Percentiles rank a stretch among this genome's conserved stretches.
Conservation (phyloP, 1,284 basidiomycete species). For the Ganoderma leucocontextum region DNA sequence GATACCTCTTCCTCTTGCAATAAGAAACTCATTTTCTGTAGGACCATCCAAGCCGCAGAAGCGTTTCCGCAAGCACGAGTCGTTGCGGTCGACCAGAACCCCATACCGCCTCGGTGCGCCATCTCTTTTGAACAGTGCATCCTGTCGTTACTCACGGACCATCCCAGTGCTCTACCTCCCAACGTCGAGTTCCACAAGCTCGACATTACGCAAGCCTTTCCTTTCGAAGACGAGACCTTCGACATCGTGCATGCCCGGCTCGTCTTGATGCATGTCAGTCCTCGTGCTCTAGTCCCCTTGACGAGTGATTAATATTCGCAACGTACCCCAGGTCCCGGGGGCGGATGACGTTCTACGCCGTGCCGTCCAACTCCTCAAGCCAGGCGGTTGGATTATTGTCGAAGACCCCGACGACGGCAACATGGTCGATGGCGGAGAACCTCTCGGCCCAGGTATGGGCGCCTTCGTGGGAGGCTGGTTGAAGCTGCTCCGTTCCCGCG, state of each 20-base stretch:
- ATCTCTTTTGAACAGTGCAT: neutral
- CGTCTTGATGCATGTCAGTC: slow-evolving; percentile 8
- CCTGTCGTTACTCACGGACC: neutral
- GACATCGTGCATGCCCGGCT: slow-evolving; percentile 7
- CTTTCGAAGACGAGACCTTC: slow-evolving; percentile 7
- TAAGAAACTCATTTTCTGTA: neutral
- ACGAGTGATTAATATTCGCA: neutral
- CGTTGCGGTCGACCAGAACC: slow-evolving; percentile 7
- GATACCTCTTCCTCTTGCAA: neutral
- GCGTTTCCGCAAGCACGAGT: neutral
- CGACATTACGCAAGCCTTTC: neutral
- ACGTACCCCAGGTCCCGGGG: slow-evolving; percentile 6
- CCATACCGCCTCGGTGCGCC: neutral
- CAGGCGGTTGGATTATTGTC: slow-evolving; percentile 23
- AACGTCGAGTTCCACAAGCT: slow-evolving; percentile 2
- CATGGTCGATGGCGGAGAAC: slow-evolving; percentile 12
- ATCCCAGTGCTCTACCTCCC: neutral
- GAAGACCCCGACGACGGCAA: slow-evolving; percentile 24
- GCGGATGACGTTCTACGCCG: slow-evolving; percentile 13
- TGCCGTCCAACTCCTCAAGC: slow-evolving; percentile 16
- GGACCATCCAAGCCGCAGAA: slow-evolving; percentile 4
- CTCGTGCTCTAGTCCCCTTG: neutral
- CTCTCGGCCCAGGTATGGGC: slow-evolving; percentile 15
- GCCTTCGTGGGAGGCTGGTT: slow-evolving; percentile 12
- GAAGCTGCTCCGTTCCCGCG: slow-evolving; percentile 9